Evolutionary conservation across 2,329 filamentous ascomycete species (phyloP).

Genomic region (Emericellopsis cladophorae): DNA sequence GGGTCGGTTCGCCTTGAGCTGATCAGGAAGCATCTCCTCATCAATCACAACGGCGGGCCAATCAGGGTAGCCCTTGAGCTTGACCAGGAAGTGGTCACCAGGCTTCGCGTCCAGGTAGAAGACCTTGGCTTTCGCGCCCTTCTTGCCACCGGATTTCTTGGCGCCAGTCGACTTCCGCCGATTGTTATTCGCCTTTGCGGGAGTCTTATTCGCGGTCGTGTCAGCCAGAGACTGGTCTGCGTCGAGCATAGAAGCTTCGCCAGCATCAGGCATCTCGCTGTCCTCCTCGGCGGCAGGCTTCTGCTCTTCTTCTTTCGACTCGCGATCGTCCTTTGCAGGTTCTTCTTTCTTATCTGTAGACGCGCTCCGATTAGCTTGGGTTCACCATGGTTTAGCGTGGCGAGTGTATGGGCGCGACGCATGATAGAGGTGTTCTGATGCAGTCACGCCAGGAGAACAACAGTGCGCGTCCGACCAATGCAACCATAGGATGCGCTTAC

Average conservation of each 20-base stretch:
- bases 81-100: constrained; percentile 83
- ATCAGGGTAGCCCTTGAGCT: constrained; percentile 85
- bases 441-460: not conserved
- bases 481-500: constrained; percentile 10
- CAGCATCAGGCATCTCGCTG: constrained; percentile 36
- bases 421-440: not conserved
- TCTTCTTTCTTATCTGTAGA: constrained; percentile 13
- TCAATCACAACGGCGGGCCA: constrained; percentile 94
- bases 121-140: constrained; percentile 63
- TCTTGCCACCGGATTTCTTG: constrained; percentile 72
- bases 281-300: constrained; percentile 21
- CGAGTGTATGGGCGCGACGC: no score
- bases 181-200: constrained; percentile 27
- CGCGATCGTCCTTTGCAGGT: constrained; percentile 8
- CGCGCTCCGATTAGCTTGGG: not conserved
- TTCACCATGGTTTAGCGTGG: not conserved
- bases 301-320: constrained; percentile 10
- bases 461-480: not conserved
- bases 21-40: constrained; percentile 81
- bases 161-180: constrained; percentile 65
- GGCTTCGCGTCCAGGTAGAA: constrained; percentile 71
- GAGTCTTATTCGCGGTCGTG: constrained; percentile 18
- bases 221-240: constrained; percentile 2
- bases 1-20: constrained; percentile 64
- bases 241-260: constrained; percentile 13